These are phyloP conservation scores for Parmelia sp. DNA, from an alignment of 495 filamentous ascomycete genomes.

Conservation along the genomic window DNA sequence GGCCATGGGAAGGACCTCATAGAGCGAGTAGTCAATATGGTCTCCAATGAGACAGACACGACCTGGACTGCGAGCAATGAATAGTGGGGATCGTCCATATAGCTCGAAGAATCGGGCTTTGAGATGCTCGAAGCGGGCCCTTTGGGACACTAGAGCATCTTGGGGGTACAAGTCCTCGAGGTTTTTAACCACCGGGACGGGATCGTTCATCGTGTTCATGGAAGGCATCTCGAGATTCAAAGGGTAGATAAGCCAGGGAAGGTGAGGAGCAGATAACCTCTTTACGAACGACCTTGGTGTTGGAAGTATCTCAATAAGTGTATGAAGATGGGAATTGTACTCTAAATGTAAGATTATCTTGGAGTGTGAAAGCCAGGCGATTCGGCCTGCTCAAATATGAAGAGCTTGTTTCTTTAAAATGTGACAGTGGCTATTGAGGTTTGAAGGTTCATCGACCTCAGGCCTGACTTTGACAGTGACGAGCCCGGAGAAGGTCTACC, in stretches of 20 bases:
- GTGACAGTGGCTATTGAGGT: neutral
- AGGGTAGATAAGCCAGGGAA: neutral
- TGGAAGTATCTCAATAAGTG: neutral
- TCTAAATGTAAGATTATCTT: neutral
- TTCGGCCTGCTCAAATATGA: neutral
- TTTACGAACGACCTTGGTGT: neutral
- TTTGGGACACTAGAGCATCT: constrained; percentile 51
- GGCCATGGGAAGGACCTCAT: constrained; percentile 92
- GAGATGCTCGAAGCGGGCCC: constrained; percentile 63
- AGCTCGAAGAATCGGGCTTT: constrained; percentile 61
- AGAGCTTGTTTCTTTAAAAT: neutral
- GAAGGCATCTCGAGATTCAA: constrained; percentile 22
- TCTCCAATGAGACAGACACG: constrained; percentile 98
- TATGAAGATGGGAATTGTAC: neutral
- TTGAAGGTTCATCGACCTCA: neutral
- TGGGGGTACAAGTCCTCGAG: constrained; percentile 63
- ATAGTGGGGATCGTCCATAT: constrained; percentile 67
- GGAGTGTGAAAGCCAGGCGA: neutral
- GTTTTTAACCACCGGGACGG: constrained; percentile 52
- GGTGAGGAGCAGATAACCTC: neutral
- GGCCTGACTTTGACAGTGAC: neutral
- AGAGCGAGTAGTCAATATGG: constrained; percentile 98
- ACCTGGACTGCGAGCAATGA: constrained; percentile 84
- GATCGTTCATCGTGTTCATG: constrained; percentile 45
- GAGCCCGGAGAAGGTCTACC: neutral